These are phyloP conservation scores for Calonectria pteridis DNA, from an alignment of 2,329 filamentous ascomycete species.

Conservation along the genomic window DNA sequence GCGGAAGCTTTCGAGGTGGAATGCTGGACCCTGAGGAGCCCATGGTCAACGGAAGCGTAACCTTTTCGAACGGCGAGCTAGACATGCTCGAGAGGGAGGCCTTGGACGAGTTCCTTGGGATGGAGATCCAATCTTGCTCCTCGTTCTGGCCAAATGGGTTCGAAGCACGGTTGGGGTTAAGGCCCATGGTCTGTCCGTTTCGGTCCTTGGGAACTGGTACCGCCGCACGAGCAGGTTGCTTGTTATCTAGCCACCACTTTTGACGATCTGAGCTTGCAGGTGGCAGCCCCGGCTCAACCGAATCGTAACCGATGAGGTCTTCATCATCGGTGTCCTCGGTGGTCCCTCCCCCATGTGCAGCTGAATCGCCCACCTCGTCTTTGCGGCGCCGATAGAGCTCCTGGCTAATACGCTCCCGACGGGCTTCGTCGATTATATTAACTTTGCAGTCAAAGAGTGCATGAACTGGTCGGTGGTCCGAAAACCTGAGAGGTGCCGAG, in stretches of 20 bases:
- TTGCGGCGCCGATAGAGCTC: slow-evolving; percentile 80
- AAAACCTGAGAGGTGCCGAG: slow-evolving; percentile 86
- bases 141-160: slow-evolving; percentile 84
- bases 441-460: slow-evolving; percentile 89
- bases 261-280: slow-evolving; percentile 76
- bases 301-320: slow-evolving; percentile 83
- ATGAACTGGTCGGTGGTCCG: slow-evolving; percentile 96
- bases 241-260: slow-evolving; percentile 79
- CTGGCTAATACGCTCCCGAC: slow-evolving; percentile 78
- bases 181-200: slow-evolving; percentile 66
- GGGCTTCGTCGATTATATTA: slow-evolving; percentile 80
- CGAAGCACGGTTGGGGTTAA: slow-evolving; percentile 80
- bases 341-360: slow-evolving; percentile 64
- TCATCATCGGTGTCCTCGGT: slow-evolving; percentile 77
- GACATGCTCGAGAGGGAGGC: slow-evolving; percentile 69
- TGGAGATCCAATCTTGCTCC: slow-evolving; percentile 87
- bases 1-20: slow-evolving; percentile 63
- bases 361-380: slow-evolving; percentile 73
- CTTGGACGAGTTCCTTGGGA: slow-evolving; percentile 67
- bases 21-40: slow-evolving; percentile 60
- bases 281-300: slow-evolving; percentile 82
- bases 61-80: slow-evolving; percentile 70
- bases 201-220: slow-evolving; percentile 71
- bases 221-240: slow-evolving; percentile 80
- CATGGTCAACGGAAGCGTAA: slow-evolving; percentile 63